Evolutionary conservation across 2,329 filamentous ascomycete species (phyloP), one percentile per base, ranked within the genome.

Genomic region (Apiospora hydei): DNA sequence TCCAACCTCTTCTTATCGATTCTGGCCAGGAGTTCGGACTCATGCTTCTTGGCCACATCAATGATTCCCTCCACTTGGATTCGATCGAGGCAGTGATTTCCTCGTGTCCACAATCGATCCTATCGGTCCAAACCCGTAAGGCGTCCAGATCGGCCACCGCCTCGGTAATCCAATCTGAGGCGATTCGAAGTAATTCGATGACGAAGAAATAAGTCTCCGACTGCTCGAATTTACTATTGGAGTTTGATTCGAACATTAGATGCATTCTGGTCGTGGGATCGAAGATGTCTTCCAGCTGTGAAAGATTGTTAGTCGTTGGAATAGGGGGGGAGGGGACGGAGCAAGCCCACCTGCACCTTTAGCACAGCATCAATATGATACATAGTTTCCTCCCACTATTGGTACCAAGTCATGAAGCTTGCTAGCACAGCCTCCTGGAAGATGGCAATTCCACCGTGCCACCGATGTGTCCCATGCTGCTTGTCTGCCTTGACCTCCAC

Each of bases 121-220:
- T 0, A 1, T 6, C 7, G 1, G 46, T 47, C 46, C 51, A 14
- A 1, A 18, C 4, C 13, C 51, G 5, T 16, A 57, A 57, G 1
- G 16, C 10, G 6, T 34, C 26, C 6, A 57, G 53, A 5, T 57
- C 53, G 4, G 26, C 16, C 53, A 18, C 7, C 16, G 53, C 53
- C 53, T 57, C 53, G 6, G 53, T 34, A 10, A 57, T 34, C 53
- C 53, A 57, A 21, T 57, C 53, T 3, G 53, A 34, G 1, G 53
- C 53, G 26, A 57, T 57, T 0, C 53, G 53, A 10, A 57, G 53
- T 0, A 57, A 26, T 57, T 57, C 53, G 26, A 57, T 57, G 14
- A 57, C 53, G 53, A 57, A 57, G 26, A 57, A 57, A 26, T 57
- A 57, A 2, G 53, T 57, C 14, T 57, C 53, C 16, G 53, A 57